Evolutionary conservation across 768 basidiomycete species (phyloP).

Genomic region (Agaricus subrufescens): DNA sequence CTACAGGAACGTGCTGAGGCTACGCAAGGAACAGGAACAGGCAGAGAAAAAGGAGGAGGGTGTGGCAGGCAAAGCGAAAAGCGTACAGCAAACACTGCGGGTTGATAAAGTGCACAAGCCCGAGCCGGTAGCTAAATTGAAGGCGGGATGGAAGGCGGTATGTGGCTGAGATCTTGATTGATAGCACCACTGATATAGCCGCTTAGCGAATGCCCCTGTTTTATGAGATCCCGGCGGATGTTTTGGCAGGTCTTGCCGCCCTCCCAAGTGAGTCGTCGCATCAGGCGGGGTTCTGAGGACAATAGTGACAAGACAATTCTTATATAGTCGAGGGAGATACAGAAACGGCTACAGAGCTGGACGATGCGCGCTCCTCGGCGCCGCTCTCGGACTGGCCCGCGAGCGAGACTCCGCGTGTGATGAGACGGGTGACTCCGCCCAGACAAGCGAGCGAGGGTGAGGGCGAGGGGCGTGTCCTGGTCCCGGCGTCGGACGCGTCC

Average conservation of each 20-base stretch:
- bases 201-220: not conserved
- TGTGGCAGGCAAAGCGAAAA: not conserved
- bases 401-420: slow-evolving; percentile 18
- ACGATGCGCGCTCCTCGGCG: slow-evolving; percentile 2
- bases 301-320: not conserved
- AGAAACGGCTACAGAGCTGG: not conserved
- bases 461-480: slow-evolving; percentile 38
- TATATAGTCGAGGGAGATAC: slow-evolving; percentile 2
- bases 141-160: no score
- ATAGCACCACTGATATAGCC: not conserved
- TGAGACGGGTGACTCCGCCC: slow-evolving; percentile 46
- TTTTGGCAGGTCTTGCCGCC: not conserved
- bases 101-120: no score
- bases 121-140: no score
- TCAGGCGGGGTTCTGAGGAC: not conserved
- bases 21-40: slow-evolving; percentile 6
- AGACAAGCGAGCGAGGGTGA: slow-evolving; percentile 26
- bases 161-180: no score
- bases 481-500: slow-evolving; percentile 54
- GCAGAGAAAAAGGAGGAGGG: not conserved
- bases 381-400: slow-evolving; percentile 5
- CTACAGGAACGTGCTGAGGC: slow-evolving; percentile 29
- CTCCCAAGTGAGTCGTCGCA: not conserved
- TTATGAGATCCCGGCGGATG: not conserved
- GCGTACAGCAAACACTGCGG: no score